Conservation (phyloP, 2,329 filamentous ascomycete genomes). For the Penicillium freii region DNA sequence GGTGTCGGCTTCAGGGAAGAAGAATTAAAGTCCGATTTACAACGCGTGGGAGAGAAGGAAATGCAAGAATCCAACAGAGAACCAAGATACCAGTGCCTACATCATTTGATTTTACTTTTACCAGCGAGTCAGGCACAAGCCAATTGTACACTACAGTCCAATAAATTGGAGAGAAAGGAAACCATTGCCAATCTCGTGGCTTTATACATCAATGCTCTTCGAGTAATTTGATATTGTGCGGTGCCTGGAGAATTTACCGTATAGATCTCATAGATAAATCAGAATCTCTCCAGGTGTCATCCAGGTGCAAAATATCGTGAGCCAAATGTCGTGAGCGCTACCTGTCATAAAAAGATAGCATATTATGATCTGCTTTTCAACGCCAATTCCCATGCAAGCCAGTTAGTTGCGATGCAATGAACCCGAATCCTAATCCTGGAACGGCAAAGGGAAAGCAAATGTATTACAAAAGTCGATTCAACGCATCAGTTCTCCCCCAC, state of each 20-base stretch:
- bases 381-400: background rate
- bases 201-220: background rate
- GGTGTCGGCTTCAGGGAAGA: conserved; percentile 6
- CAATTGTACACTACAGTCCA: conserved; percentile 7
- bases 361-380: background rate
- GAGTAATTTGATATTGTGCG: background rate
- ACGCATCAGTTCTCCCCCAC: conserved; percentile 24
- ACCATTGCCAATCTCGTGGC: background rate
- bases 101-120: conserved; percentile 8
- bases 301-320: background rate
- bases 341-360: background rate
- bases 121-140: background rate
- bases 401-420: background rate
- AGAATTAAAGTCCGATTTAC: background rate
- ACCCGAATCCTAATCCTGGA: background rate
- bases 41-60: background rate
- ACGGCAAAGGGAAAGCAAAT: background rate
- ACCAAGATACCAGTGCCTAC: conserved; percentile 10
- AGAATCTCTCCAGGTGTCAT: background rate
- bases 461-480: background rate
- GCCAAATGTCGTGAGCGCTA: no score
- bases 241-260: background rate
- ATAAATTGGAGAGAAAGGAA: background rate
- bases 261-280: background rate
- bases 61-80: background rate